phyloP scores from a whole-genome alignment of 305 asterid species.

The Fraxinus velutina region DNA sequence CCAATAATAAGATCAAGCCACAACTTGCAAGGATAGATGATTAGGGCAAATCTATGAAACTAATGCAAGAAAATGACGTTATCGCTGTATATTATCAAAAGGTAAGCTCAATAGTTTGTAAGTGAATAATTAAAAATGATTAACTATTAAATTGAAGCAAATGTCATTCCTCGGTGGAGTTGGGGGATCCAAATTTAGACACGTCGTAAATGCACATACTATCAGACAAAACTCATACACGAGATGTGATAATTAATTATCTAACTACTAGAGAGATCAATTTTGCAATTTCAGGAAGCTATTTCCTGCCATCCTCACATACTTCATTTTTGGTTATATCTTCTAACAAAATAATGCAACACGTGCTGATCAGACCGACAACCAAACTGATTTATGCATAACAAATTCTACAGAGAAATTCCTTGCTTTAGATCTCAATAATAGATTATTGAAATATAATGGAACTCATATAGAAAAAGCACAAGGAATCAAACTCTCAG shows the following conservation, averaged over 20 bases:
- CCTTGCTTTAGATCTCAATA: not conserved
- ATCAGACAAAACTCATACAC: not conserved
- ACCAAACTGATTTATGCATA: not conserved
- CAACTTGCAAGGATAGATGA: conserved; percentile 10
- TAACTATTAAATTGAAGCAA: not conserved
- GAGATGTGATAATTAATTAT: not conserved
- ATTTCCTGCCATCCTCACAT: not conserved
- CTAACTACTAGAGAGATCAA: not conserved
- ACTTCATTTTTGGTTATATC: not conserved
- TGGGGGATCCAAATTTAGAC: not conserved
- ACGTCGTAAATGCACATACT: not conserved
- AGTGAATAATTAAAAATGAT: not conserved
- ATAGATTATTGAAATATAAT: not conserved
- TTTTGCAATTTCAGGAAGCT: conserved; percentile 9
- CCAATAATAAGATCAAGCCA: not conserved
- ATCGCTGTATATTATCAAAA: not conserved
- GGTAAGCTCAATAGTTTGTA: not conserved
- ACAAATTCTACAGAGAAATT: not conserved
- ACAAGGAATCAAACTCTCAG: conserved; percentile 28
- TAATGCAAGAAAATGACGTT: not conserved
- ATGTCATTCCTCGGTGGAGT: not conserved
- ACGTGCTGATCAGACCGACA: not conserved
- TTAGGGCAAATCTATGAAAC: conserved; percentile 14
- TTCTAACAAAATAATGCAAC: not conserved
- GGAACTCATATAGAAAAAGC: conserved; percentile 1